A percentile compares a stretch with the other conserved stretches of the same genome.
Conservation (phyloP, 345 rosid species). For the Populus euphratica region DNA sequence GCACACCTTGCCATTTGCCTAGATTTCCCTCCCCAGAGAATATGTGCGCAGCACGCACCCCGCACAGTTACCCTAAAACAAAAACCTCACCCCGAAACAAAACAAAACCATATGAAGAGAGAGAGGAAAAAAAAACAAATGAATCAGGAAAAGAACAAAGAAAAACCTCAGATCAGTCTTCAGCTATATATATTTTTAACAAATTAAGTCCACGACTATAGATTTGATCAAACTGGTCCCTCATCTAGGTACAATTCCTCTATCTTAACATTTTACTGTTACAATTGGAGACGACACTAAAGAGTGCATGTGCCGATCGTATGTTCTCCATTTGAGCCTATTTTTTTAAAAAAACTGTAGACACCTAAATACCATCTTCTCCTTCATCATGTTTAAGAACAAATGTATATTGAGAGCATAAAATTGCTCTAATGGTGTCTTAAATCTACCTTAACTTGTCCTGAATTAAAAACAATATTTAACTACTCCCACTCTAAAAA, state of each 20-base stretch:
- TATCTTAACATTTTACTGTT: too few relatives aligned
- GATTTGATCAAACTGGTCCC: not conserved
- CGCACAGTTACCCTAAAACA: not conserved
- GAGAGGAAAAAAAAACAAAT: not conserved
- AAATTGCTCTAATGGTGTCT: not conserved
- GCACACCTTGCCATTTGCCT: not conserved
- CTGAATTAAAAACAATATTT: too few relatives aligned
- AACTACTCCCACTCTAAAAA: too few relatives aligned
- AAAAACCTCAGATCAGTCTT: not conserved
- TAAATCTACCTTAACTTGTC: not conserved
- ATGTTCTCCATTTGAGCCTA: not conserved
- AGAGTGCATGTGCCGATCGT: not conserved
- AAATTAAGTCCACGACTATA: not conserved
- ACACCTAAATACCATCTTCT: not conserved
- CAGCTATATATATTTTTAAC: not conserved
- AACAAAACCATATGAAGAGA: not conserved
- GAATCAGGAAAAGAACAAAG: not conserved
- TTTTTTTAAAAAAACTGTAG: not conserved
- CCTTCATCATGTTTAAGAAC: not conserved
- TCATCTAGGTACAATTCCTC: not conserved
- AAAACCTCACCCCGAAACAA: not conserved
- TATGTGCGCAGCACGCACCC: conserved; percentile 18
- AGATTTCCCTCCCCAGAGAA: not conserved
- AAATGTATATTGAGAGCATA: not conserved
- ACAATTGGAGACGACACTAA: not conserved